A percentile compares a stretch with the other conserved stretches of the same genome.
Evolutionary conservation across 169 alveolate species (phyloP).

Genomic region (Eimeria sp.): DNA sequence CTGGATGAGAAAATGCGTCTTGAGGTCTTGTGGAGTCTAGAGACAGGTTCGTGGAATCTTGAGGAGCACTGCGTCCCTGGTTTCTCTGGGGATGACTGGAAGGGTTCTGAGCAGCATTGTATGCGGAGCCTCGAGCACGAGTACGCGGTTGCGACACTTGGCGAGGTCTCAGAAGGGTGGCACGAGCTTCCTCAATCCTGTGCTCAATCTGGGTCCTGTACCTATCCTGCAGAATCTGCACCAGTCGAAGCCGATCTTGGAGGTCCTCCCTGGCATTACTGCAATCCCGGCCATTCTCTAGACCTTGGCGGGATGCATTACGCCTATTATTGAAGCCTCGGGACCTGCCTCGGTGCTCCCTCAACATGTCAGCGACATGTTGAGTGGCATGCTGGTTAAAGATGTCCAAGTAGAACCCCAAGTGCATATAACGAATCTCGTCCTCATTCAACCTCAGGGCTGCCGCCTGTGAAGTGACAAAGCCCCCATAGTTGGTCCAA

Average conservation of each 20-base stretch:
- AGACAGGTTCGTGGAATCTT: background rate
- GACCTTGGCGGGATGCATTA: background rate
- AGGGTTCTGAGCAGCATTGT: background rate
- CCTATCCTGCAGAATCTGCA: constrained; percentile 3
- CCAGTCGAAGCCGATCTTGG: background rate
- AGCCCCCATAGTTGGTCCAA: background rate
- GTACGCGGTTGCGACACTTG: background rate
- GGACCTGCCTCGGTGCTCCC: background rate
- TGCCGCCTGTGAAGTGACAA: background rate
- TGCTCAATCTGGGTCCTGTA: background rate
- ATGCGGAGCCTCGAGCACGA: background rate
- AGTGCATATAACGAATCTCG: background rate
- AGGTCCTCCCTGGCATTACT: background rate
- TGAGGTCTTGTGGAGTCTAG: background rate
- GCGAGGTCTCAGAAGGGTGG: background rate
- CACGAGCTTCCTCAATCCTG: background rate
- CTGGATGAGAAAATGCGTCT: background rate
- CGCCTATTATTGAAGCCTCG: background rate
- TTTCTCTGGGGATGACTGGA: background rate
- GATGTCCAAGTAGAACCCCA: background rate
- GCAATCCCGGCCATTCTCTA: background rate
- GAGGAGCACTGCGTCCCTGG: background rate
- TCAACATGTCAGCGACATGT: background rate
- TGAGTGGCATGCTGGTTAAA: constrained; percentile 1
- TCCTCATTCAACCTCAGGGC: background rate